Base-by-base conservation (phyloP, 371 early-diverging fungal species). In the Apophysomyces variabilis region DNA sequence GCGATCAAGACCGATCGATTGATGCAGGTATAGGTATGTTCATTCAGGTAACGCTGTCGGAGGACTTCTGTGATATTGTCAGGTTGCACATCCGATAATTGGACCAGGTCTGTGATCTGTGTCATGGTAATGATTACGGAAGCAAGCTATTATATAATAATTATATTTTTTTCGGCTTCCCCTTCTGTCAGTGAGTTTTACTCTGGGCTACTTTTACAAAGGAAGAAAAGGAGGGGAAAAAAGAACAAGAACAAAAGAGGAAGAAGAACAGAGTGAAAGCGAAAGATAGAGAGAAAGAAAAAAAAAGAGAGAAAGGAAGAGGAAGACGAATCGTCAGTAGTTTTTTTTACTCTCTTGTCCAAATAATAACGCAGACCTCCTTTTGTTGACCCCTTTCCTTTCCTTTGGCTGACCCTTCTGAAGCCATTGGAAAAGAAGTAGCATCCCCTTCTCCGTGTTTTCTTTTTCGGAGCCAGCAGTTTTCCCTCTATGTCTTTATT, bases 21-120 rank as follows among this genome's bases (percentile, higher is more conserved):
- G 61, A 93, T 80, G 38, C 82, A 76, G 18, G 91, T 89, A 67
- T 87, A 89, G 63, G 75, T 66, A 26, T 65, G 67, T 62, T 81
- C 87, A 58, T 78, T 70, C 60, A 82, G 76, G 65, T 85, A 82
- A 32, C 91, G 84, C 50, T 81, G 84, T 12, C 79, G 69, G 26
- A 93, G 77, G 14, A 78, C 71, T 6, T 77, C 73, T 11, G 86
- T 76, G 70, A 90, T 71, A 47, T 85, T 77, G 38, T 84, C 82
- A 58, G 69, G 65, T 14, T 68, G 59, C 38, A 64, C 65, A 38
- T 70, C 65, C 57, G 69, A 37, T 60, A 82, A 41, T 38, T 60
- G 72, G 32, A 69, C 68, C 18, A 82, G 63, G 58, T 82, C 76
- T 35, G 63, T 59, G 43, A 70, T 64, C 26, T 65, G 65, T 43